A percentile compares a stretch with the other conserved stretches of the same genome.
phyloP scores from a whole-genome alignment of 2,329 filamentous ascomycete species.

The Aspergillaceae sp. region DNA sequence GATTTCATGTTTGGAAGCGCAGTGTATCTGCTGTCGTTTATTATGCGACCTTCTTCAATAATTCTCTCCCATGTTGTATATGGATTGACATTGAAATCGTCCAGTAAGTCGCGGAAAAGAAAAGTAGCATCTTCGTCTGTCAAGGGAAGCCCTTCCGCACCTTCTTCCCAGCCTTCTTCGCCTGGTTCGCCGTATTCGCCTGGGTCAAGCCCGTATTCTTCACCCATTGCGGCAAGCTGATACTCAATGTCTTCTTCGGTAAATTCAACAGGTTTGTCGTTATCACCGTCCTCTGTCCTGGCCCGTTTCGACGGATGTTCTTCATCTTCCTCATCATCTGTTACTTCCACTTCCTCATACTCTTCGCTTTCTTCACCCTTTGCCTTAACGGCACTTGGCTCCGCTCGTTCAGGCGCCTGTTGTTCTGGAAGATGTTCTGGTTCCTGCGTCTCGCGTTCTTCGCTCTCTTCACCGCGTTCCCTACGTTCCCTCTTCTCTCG shows the following conservation, averaged over 20 bases:
- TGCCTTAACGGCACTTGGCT: constrained; percentile 20
- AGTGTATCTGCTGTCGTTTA: constrained; percentile 82
- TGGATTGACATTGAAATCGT: constrained; percentile 73
- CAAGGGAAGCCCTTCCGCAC: constrained; percentile 59
- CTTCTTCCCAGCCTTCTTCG: constrained; percentile 56
- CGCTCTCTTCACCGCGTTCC: constrained; percentile 23
- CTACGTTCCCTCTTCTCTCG: constrained; percentile 58
- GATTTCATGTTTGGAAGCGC: constrained; percentile 71
- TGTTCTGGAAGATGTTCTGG: constrained; percentile 7
- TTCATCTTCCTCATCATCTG: constrained; percentile 49
- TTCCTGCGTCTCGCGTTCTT: constrained; percentile 13
- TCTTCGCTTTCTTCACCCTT: constrained; percentile 54
- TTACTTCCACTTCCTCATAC: constrained; percentile 71
- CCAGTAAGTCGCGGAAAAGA: constrained; percentile 76
- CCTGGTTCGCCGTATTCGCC: constrained; percentile 64
- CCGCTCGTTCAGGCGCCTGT: constrained; percentile 8
- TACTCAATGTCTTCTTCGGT: constrained; percentile 91
- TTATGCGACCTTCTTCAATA: constrained; percentile 69
- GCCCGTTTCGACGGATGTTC: constrained; percentile 45
- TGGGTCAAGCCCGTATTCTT: constrained; percentile 69
- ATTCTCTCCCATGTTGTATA: constrained; percentile 89
- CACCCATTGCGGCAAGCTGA: constrained; percentile 81
- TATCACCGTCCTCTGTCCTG: constrained; percentile 44
- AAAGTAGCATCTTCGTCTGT: constrained; percentile 67
- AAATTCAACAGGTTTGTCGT: constrained; percentile 60